Base-by-base conservation (phyloP, 306 rosid genomes). In the Corylus heterophylla region DNA sequence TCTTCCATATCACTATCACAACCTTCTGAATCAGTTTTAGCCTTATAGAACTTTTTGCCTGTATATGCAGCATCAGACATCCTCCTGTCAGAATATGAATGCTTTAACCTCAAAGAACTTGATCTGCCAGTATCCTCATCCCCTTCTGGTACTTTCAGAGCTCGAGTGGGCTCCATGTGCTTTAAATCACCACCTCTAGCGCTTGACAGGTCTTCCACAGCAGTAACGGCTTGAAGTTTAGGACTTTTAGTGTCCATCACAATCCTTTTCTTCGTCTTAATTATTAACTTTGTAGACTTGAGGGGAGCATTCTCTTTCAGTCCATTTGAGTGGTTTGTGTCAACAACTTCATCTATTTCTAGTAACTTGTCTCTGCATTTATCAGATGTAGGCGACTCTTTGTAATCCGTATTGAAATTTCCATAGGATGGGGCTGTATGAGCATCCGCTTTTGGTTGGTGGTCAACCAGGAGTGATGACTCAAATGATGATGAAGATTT, bases 261-360 rank as follows among this genome's bases (percentile, higher is more conserved):
- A 75, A 75, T 69, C 66, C 79, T 87, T 62, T 84, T 85, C 87
- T 84, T 91, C 56, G 79, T 81, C 81, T 79, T 91, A 78, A 90
- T 81, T 61, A 79, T 54, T 55, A 89, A 59, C 78, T 86, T 91
- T 13, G 80, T 83, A 54, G 90, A 55, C 79, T 85, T 88, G 71
- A 78, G 52, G 29, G 95, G 76, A 74, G 84, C 86, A 86, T 89
- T 83, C 84, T 83, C 81, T 85, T 86, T 82, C 77, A 81, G 81
- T 77, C 83, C 88, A 47, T 12, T 45, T 22, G 79, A 66, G 72
- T 76, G 81, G 77, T 84, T 80, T 64, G 83, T 70, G 58, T 48
- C 58, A 54, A 37, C 71, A 81, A 50, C 74, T 80, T 82, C 88
- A 54, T 77, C 71, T 70, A 77, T 82, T 72, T 83, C 89, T 76